These are phyloP conservation scores for Oryza glaberrima DNA, from an alignment of 176 grass and related monocot genomes.

Conservation along the genomic window DNA sequence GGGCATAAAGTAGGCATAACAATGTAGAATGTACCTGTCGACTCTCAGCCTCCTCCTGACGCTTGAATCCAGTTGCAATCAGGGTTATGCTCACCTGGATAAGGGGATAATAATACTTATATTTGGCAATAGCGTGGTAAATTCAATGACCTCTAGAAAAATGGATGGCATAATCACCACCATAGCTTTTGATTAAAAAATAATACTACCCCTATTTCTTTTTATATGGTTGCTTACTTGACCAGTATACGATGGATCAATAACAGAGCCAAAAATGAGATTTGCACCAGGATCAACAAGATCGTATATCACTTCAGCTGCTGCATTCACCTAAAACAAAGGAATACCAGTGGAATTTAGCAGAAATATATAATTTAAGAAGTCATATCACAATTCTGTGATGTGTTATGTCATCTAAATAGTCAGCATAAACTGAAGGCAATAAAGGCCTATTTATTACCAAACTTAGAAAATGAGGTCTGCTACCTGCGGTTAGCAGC, in stretches of 20 bases:
- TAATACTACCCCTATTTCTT: too few species aligned
- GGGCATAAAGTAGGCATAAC: background rate
- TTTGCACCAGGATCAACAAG: conserved; percentile 93
- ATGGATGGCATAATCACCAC: background rate
- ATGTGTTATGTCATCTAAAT: background rate
- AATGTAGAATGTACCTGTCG: conserved; percentile 47
- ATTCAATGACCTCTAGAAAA: background rate
- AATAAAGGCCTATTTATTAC: background rate
- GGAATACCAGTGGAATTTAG: conserved; percentile 4
- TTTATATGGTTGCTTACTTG: conserved; percentile 59
- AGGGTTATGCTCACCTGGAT: conserved; percentile 83
- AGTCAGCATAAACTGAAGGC: background rate
- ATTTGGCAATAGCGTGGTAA: background rate
- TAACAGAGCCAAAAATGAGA: conserved; percentile 90
- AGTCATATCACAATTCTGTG: background rate
- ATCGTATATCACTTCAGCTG: conserved; percentile 96
- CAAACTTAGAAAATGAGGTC: background rate
- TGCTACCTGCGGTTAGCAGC: background rate
- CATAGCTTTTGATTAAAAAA: background rate
- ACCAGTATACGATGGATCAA: conserved; percentile 84
- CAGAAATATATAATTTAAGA: conserved; percentile 2
- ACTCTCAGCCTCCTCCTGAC: conserved; percentile 68
- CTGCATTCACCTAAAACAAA: conserved; percentile 72
- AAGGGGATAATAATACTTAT: background rate
- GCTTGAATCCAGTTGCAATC: conserved; percentile 87